Evolutionary conservation across 805 yeast genomes (phyloP).

Genomic region (Metschnikowia similis): DNA sequence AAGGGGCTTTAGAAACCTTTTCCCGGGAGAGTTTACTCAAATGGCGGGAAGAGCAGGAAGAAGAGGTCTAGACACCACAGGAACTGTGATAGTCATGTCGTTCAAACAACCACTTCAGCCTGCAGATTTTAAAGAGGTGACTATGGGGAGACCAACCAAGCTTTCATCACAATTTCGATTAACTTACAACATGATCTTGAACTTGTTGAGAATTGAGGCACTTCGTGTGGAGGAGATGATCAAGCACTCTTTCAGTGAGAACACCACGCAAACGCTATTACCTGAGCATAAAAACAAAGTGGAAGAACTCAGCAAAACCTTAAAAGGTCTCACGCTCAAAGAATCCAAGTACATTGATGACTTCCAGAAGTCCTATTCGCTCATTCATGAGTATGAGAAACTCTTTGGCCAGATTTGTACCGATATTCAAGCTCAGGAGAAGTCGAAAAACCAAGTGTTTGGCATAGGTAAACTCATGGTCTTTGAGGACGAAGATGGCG

Average conservation of each 20-base stretch:
- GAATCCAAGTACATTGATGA: slow-evolving; percentile 37
- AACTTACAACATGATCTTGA: slow-evolving; percentile 93
- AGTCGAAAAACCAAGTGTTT: slow-evolving; percentile 43
- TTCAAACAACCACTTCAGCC: slow-evolving; percentile 60
- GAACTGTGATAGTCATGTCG: slow-evolving; percentile 92
- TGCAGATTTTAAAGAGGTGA: slow-evolving; percentile 67
- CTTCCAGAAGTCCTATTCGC: slow-evolving; percentile 42
- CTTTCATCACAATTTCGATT: slow-evolving; percentile 87
- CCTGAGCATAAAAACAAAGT: slow-evolving; percentile 81
- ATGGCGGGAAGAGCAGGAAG: slow-evolving; percentile 99
- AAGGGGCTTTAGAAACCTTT: slow-evolving; percentile 66
- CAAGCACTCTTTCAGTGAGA: slow-evolving; percentile 91
- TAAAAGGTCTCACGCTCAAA: slow-evolving; percentile 34
- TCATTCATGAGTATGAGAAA: slow-evolving; percentile 43
- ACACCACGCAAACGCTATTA: slow-evolving; percentile 73
- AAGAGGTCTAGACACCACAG: slow-evolving; percentile 89
- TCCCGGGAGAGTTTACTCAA: slow-evolving; percentile 97
- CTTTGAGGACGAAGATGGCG: slow-evolving; percentile 46
- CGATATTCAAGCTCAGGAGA: slow-evolving; percentile 45
- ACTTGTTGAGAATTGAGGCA: slow-evolving; percentile 88
- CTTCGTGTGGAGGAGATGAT: slow-evolving; percentile 97
- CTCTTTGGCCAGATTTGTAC: slow-evolving; percentile 43
- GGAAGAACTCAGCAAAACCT: slow-evolving; percentile 45
- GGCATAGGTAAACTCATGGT: slow-evolving; percentile 55
- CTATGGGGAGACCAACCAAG: slow-evolving; percentile 86